Base-by-base conservation (phyloP, 2,329 filamentous ascomycete genomes). In the Pseudogymnoascus sp. region DNA sequence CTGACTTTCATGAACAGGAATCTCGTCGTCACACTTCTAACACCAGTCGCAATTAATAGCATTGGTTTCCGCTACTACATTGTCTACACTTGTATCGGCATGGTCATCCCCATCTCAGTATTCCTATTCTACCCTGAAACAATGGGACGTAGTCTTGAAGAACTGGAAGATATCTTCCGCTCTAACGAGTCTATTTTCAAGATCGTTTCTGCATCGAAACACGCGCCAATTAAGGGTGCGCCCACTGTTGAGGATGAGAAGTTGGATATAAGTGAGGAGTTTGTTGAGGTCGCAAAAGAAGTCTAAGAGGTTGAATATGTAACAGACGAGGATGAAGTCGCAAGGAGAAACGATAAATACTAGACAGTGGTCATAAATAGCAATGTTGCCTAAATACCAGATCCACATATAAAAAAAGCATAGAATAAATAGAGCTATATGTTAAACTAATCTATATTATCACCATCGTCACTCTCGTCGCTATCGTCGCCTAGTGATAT, bases 91-190 rank as follows among this genome's bases (percentile, higher is more conserved):
- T 37, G 36, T n/a, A 37, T 37, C 36, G 36, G 36, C 36, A 37
- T 37, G 36, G 36, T 37, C 69, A 78, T 82, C 31, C 76, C 79
- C 2, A 66, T 80, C 14, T 71, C 74, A 3, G 78, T 81, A 28
- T 79, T 73, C 71, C 75, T 80, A 70, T 69, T 78, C 62, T 81
- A 76, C 74, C 79, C 80, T 2, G 78, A 79, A 72, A 81, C 79
- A n/a, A 81, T 79, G 78, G 79, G 79, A 6, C 77, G 78, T 65
- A 79, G 76, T 71, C 71, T 81, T 7, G 79, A 81, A 68, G 77
- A 79, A 70, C 77, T 79, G 51, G 78, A 78, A 62, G 69, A 78
- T 63, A 73, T 79, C 66, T 80, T 80, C 74, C 74, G 72, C 65
- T 73, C 78, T 45, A 75, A 75, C 48, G 36, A 37, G 36, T 37